Evolutionary conservation across 768 basidiomycete species (phyloP), one percentile per base, ranked within the genome.

Genomic region (Leccinum boreale): DNA sequence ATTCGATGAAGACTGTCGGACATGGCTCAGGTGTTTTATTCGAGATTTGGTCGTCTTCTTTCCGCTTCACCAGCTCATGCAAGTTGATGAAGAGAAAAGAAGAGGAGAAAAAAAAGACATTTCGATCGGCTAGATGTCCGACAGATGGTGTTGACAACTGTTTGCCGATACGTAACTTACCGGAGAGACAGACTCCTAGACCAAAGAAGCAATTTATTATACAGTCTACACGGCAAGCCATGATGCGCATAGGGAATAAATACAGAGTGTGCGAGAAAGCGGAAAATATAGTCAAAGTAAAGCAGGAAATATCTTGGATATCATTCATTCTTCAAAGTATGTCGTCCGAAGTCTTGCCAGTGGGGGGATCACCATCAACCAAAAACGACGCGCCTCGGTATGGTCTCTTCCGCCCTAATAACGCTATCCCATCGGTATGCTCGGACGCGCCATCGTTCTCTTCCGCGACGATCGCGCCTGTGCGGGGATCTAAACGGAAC

Each of bases 391-490:
- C 42, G 23, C 9, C 47, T 5, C 12, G 24, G 24, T 67, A 63
- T 5, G 46, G 51, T 23, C 52, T 56, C 24, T 55, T 57, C 7
- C 31, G 50, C 9, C 50, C 53, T 10, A 72, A 51, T 14, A 72
- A 44, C 2, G 66, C 58, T 24, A 58, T 33, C 19, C 53, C 58
- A 48, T 70, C 68, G 9, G 50, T 1, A 21, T 7, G 4, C 6
- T 61, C 60, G 1, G 19, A 45, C 17, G 26, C n/a, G 0, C 48
- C 53, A 17, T 55, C 36, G 44, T 76, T 72, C 53, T 84, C 82
- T 52, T 85, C 81, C 0, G 82, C 84, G 11, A 87, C 66, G 48
- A 88, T 82, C 4, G 84, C 85, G 33, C 86, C 86, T 1, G 85
- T 86, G 33, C 80, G 73, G 55, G 65, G 70, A 65, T 88, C 86